Conservation (phyloP, 495 filamentous ascomycete genomes). For the Penicillium silybi region DNA sequence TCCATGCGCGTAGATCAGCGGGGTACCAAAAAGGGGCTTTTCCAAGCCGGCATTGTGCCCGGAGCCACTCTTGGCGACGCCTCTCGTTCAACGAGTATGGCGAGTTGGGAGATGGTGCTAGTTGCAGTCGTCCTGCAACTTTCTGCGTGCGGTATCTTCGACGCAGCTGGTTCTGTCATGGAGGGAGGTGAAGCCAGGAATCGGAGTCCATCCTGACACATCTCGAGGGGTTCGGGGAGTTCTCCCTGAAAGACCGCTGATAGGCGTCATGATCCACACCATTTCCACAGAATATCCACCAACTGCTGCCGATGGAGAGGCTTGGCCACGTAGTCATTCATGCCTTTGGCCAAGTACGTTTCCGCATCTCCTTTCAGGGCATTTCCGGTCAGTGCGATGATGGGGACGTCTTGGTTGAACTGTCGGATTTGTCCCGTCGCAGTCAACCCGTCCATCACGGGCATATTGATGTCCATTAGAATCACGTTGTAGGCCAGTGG, state of each 20-base stretch:
- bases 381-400: constrained; percentile 63
- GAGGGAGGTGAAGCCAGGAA: too few species aligned
- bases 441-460: constrained; percentile 63
- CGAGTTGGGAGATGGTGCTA: too few species aligned
- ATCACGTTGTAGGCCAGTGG: constrained; percentile 51
- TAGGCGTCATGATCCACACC: constrained; percentile 26
- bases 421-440: constrained; percentile 59
- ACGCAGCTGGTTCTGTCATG: too few species aligned
- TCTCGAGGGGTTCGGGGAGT: too few species aligned
- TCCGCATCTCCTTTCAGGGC: constrained; percentile 59
- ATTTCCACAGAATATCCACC: constrained; percentile 33
- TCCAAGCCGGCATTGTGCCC: too few species aligned
- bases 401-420: constrained; percentile 49
- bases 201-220: too few species aligned
- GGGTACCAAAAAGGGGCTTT: too few species aligned
- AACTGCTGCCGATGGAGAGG: constrained; percentile 50
- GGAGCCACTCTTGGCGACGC: too few species aligned
- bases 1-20: background rate
- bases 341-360: constrained; percentile 54
- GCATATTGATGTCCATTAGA: constrained; percentile 69
- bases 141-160: too few species aligned
- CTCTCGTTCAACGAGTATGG: too few species aligned
- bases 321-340: constrained; percentile 62
- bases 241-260: background rate
- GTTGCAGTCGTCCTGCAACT: too few species aligned